Evolutionary conservation across 169 alveolate species (phyloP), one percentile per base, ranked within the genome.

Genomic region (Plasmodium coatneyi): DNA sequence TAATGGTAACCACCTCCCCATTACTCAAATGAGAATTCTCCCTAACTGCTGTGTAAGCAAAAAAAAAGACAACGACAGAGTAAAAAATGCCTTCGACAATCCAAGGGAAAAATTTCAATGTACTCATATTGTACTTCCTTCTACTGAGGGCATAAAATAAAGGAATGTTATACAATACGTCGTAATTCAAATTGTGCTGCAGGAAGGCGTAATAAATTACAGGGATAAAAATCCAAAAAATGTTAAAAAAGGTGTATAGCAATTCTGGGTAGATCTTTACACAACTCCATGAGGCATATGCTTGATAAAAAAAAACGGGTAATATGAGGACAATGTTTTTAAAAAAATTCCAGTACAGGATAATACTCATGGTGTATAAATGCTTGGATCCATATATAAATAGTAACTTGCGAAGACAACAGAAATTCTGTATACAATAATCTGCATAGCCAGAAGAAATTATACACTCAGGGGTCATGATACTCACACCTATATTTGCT

Each of bases 401-500:
- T 36, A 99, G 94, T 71, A 99, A 95, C 32, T 98, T 97, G 39
- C 97, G 97, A 86, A 99, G 92, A 90, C 97, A 96, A 41, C 97
- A 97, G 94, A 99, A 99, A 87, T 98, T 98, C n/a, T 95, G 83
- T 83, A 99, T 98, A 39, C 99, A 97, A 93, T 98, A 99, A 96
- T 99, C 99, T 19, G 99, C 97, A 25, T 99, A 99, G 32, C 98
- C 97, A n/a, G 99, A 98, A 43, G 99, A 99, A 96, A 98, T 99
- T 71, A 97, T 95, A n/a, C 99, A 99, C 92, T 98, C 99, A 91
- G 98, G 98, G 16, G 99, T 99, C 70, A 98, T 98, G 54, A 99
- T 98, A 28, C 99, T 99, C 41, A 99, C 96, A 3, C 99, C 99
- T 32, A 98, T 98, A 92, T 98, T 97, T 34, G 99, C 99, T 91